Conservation (phyloP, 768 basidiomycete genomes). For the Naematelia aurantialba region DNA sequence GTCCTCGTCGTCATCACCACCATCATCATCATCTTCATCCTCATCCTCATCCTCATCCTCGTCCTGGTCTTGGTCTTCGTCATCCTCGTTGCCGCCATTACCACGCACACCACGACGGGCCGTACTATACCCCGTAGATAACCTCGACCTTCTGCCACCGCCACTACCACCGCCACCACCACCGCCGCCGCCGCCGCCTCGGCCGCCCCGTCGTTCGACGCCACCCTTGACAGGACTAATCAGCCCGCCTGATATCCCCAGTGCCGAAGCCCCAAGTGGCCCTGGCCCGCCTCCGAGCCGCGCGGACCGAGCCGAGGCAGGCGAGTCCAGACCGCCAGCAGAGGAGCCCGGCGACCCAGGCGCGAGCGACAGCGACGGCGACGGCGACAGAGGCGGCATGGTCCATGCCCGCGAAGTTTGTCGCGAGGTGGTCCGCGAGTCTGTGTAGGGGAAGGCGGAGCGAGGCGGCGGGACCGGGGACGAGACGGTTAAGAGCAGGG, state of each 20-base stretch:
- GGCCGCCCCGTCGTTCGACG: background rate
- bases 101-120: too few species aligned
- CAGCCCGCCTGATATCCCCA: too few species aligned
- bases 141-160: too few species aligned
- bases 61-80: background rate
- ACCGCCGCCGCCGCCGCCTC: background rate
- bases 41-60: background rate
- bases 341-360: background rate
- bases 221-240: too few species aligned
- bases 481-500: conserved; percentile 67
- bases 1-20: background rate
- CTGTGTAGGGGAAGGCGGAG: background rate
- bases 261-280: too few species aligned
- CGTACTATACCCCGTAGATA: too few species aligned
- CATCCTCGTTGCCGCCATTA: background rate
- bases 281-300: too few species aligned
- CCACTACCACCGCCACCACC: background rate
- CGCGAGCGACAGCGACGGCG: background rate
- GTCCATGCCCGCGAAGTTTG: conserved; percentile 7
- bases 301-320: background rate
- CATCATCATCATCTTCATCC: background rate
- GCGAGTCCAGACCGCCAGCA: background rate
- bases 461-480: conserved; percentile 25
- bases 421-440: background rate
- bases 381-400: background rate